phyloP scores from a whole-genome alignment of 257 asterid species.

The Penstemon newberryi region DNA sequence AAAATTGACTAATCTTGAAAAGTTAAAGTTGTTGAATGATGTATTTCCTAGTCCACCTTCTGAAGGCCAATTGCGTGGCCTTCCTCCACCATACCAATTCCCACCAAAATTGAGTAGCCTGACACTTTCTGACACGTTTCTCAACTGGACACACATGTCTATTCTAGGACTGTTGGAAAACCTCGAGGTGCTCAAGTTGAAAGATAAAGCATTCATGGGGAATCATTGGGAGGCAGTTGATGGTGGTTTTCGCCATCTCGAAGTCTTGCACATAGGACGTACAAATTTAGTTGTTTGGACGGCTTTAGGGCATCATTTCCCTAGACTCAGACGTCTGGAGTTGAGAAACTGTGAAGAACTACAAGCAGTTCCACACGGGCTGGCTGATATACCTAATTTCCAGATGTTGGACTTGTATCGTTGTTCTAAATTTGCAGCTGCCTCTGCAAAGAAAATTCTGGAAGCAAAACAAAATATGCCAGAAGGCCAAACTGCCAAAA shows the following conservation, averaged over 20 bases:
- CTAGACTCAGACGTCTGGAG: conserved; percentile 34
- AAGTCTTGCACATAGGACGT: conserved; percentile 32
- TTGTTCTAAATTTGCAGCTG: conserved; percentile 21
- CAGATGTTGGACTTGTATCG: conserved; percentile 27
- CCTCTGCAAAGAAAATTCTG: conserved; percentile 27
- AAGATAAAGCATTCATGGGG: conserved; percentile 38
- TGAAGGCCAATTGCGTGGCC: conserved; percentile 32
- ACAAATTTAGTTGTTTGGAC: conserved; percentile 29
- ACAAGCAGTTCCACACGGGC: conserved; percentile 19
- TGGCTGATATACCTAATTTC: conserved; percentile 31
- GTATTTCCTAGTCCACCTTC: conserved; percentile 36
- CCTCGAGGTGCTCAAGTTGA: conserved; percentile 41
- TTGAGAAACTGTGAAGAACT: conserved; percentile 36
- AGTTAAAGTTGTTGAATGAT: conserved; percentile 50
- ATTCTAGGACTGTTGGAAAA: conserved; percentile 42
- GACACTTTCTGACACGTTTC: conserved; percentile 35
- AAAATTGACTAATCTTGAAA: conserved; percentile 39
- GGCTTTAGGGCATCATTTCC: conserved; percentile 29
- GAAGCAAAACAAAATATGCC: conserved; percentile 13
- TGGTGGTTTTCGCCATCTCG: conserved; percentile 33
- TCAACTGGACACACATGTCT: conserved; percentile 30
- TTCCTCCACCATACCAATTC: conserved; percentile 40
- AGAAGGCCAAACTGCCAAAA: background rate
- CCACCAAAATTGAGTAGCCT: conserved; percentile 43
- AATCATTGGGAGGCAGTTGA: conserved; percentile 26